These are phyloP conservation scores for Catharanthus roseus DNA, from an alignment of 257 asterid genomes.

Conservation along the genomic window DNA sequence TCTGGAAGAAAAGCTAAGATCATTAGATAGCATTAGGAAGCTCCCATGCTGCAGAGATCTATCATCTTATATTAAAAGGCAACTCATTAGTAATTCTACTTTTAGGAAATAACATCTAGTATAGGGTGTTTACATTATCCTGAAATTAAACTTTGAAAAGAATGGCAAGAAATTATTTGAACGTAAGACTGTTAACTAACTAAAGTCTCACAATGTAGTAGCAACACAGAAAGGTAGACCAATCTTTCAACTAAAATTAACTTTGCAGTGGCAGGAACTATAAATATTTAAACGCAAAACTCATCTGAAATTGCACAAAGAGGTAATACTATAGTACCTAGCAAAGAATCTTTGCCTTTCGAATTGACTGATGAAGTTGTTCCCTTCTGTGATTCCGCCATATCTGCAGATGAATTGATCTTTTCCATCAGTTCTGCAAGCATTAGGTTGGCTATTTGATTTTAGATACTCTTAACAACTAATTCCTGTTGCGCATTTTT, in stretches of 20 bases:
- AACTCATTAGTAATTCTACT: not conserved
- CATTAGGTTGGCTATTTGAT: slow-evolving; percentile 1
- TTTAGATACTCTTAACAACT: not conserved
- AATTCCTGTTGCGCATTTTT: not conserved
- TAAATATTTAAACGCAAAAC: not conserved
- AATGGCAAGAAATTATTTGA: not conserved
- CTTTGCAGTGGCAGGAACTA: not conserved
- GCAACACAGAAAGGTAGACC: not conserved
- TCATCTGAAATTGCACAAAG: not conserved
- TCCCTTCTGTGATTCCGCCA: slow-evolving; percentile 58
- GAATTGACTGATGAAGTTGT: slow-evolving; percentile 33
- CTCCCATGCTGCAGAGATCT: not conserved
- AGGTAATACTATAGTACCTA: slow-evolving; percentile 41
- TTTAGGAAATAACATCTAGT: not conserved
- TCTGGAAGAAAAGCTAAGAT: slow-evolving; percentile 11
- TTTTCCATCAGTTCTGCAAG: slow-evolving; percentile 24
- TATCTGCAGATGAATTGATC: slow-evolving; percentile 24
- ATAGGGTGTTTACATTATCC: not conserved
- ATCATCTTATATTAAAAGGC: not conserved
- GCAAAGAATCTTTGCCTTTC: slow-evolving; percentile 47
- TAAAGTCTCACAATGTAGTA: not conserved
- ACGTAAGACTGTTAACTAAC: not conserved
- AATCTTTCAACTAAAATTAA: slow-evolving; percentile 4
- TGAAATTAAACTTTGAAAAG: not conserved
- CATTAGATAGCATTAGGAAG: not conserved